Percentiles rank a stretch among this genome's conserved stretches.
Conservation (phyloP, 2,329 filamentous ascomycete genomes). For the Trichophaea hybrida region DNA sequence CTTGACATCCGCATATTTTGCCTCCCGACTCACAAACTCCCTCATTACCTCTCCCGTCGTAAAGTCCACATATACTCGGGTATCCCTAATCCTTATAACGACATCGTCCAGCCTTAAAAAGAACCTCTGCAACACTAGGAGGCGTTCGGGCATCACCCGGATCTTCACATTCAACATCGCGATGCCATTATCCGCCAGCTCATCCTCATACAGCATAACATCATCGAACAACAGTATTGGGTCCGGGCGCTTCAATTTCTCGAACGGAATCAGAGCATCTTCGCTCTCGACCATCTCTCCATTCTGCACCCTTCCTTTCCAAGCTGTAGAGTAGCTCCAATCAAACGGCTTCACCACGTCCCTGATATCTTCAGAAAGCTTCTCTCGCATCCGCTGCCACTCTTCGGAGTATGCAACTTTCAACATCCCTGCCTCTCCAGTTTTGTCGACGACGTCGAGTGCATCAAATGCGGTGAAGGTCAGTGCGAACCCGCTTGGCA, state of each 20-base stretch:
- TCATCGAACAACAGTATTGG: conserved; percentile 96
- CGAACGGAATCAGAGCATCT: conserved; percentile 54
- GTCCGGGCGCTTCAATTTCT: conserved; percentile 73
- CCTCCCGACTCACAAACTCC: conserved; percentile 83
- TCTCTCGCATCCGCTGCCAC: conserved; percentile 61
- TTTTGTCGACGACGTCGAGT: conserved; percentile 86
- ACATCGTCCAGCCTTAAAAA: conserved; percentile 93
- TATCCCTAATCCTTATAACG: conserved; percentile 73
- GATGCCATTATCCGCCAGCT: conserved; percentile 94
- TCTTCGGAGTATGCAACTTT: conserved; percentile 84
- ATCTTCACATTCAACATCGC: conserved; percentile 81
- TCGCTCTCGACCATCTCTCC: conserved; percentile 23
- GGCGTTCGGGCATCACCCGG: conserved; percentile 75
- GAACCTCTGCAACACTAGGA: conserved; percentile 71
- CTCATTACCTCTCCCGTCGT: conserved; percentile 61
- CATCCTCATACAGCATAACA: conserved; percentile 90
- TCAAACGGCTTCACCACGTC: conserved; percentile 93
- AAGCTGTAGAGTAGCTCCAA: conserved; percentile 91
- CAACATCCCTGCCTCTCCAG: conserved; percentile 64
- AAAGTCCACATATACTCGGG: conserved; percentile 84
- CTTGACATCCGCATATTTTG: conserved; percentile 60
- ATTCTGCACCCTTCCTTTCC: conserved; percentile 45
- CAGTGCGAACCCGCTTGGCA: conserved; percentile 60
- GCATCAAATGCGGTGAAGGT: conserved; percentile 76
- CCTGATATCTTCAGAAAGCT: conserved; percentile 70